Conservation (phyloP, 768 basidiomycete genomes). For the Suillus brevipes region DNA sequence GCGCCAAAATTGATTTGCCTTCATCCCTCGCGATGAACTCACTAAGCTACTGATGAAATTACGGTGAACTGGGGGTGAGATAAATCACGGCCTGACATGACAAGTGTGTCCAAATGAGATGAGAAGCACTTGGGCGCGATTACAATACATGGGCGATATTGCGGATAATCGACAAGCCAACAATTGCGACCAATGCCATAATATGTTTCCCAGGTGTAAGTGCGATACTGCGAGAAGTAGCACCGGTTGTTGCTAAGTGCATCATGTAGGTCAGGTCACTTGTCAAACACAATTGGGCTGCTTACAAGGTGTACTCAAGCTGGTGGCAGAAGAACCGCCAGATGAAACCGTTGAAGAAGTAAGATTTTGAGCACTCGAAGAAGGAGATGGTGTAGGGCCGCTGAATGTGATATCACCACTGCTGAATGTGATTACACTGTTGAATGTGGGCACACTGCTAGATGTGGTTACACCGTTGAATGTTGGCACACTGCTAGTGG, state of each 20-base stretch:
- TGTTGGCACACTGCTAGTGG: not conserved
- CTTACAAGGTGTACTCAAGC: conserved; percentile 8
- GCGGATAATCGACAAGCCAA: conserved; percentile 9
- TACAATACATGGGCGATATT: not conserved
- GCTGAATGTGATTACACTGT: not conserved
- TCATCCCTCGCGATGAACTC: conserved; percentile 9
- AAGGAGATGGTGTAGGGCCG: not conserved
- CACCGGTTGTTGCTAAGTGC: not conserved
- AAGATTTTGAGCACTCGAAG: not conserved
- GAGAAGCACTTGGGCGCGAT: not conserved
- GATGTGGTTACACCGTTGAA: not conserved
- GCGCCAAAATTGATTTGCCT: not conserved
- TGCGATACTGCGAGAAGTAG: conserved; percentile 12
- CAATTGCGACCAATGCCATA: conserved; percentile 8
- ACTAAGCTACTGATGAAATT: not conserved
- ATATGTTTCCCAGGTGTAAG: not conserved
- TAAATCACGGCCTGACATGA: not conserved
- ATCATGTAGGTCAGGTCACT: not conserved
- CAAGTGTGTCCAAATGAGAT: not conserved
- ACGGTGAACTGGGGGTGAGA: not conserved
- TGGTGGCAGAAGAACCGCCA: not conserved
- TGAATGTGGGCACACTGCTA: too few relatives aligned
- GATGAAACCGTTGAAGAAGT: not conserved
- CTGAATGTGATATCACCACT: not conserved
- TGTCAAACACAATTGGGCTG: not conserved